phyloP scores from a whole-genome alignment of 2,329 filamentous ascomycete genomes.

The Ceratocystis eucalypticola region DNA sequence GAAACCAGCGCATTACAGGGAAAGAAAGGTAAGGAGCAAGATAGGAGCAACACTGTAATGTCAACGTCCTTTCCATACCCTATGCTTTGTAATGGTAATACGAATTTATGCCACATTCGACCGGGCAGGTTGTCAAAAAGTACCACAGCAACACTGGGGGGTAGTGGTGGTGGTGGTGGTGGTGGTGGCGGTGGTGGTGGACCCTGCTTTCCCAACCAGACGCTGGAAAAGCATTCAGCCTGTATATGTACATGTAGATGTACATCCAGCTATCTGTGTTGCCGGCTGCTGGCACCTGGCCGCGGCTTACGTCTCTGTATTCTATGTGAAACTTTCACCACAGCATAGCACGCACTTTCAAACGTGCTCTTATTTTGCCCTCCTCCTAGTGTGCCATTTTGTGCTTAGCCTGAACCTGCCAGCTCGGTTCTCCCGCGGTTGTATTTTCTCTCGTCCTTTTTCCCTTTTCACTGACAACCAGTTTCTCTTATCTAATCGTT shows the following conservation, averaged over 20 bases:
- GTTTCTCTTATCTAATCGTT: too few species aligned
- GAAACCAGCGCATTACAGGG: background rate
- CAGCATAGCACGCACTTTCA: background rate
- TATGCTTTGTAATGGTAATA: background rate
- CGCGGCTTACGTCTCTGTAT: too few species aligned
- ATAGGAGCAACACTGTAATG: background rate
- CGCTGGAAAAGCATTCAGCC: constrained; percentile 1
- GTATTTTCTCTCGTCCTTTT: background rate
- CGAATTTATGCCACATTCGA: background rate
- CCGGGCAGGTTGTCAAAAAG: too few species aligned
- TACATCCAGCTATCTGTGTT: too few species aligned
- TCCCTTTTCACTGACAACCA: background rate
- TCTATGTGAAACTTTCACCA: too few species aligned
- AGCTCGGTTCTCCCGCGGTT: background rate
- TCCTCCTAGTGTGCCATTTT: background rate
- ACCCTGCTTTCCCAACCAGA: too few species aligned
- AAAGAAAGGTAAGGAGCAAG: background rate
- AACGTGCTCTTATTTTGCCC: background rate
- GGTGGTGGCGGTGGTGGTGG: too few species aligned
- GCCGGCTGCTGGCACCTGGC: background rate
- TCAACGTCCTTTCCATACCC: background rate
- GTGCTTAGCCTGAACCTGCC: background rate
- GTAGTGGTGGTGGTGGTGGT: too few species aligned
- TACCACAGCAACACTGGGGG: too few species aligned
- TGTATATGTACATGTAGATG: too few species aligned